Evolutionary conservation across 305 asterid genomes (phyloP).

Genomic region (Withania somnifera): DNA sequence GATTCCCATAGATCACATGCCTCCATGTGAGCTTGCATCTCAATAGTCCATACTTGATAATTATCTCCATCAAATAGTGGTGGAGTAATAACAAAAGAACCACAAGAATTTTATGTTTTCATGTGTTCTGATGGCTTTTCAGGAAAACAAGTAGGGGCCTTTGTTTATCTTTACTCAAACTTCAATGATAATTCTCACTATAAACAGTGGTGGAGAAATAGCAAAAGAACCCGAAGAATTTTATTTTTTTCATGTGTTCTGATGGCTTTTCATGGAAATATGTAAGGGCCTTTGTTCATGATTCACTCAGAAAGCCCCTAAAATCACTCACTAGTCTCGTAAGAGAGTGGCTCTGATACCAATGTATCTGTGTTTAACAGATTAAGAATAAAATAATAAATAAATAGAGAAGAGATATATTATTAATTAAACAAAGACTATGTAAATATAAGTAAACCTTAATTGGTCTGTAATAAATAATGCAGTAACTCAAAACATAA

Average conservation of each 20-base stretch:
- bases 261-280: no score
- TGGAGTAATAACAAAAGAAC: neutral
- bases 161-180: no score
- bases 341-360: neutral
- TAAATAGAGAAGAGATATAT: neutral
- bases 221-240: neutral
- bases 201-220: neutral
- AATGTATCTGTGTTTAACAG: neutral
- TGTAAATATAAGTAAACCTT: neutral
- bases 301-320: neutral
- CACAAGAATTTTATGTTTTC: no score
- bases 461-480: neutral
- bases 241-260: no score
- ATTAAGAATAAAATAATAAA: neutral
- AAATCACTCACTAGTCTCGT: neutral
- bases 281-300: neutral
- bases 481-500: neutral
- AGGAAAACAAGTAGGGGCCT: neutral
- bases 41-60: neutral
- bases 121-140: no score
- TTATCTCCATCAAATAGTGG: neutral
- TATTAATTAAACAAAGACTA: neutral
- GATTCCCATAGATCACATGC: neutral
- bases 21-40: neutral
- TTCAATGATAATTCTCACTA: neutral